Percentiles rank a stretch among this genome's conserved stretches.
phyloP scores from a whole-genome alignment of 2,329 filamentous ascomycete species.

The Elsinoe australis region DNA sequence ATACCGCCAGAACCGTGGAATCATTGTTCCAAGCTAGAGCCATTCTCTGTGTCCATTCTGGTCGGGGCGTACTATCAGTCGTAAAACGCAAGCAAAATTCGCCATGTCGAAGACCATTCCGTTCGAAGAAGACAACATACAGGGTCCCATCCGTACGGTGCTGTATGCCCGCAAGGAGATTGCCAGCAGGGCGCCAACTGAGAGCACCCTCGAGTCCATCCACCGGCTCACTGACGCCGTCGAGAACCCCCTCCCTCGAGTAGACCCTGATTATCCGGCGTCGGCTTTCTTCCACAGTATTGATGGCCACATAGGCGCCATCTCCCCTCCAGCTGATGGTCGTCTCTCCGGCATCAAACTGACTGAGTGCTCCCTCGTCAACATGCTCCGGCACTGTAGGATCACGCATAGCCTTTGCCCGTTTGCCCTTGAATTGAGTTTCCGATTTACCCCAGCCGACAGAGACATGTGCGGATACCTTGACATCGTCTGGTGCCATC shows the following conservation, averaged over 20 bases:
- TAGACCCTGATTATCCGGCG: constrained; percentile 83
- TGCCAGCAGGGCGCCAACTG: constrained; percentile 87
- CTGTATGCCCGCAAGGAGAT: constrained; percentile 81
- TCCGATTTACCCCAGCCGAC: constrained; percentile 84
- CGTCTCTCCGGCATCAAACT: constrained; percentile 61
- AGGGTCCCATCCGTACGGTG: constrained; percentile 54
- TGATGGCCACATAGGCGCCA: constrained; percentile 82
- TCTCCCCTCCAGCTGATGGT: constrained; percentile 91
- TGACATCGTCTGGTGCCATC: constrained; percentile 68
- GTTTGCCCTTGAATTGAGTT: constrained; percentile 91
- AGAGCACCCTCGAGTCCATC: constrained; percentile 80
- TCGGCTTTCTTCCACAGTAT: constrained; percentile 56
- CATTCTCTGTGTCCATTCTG: constrained; percentile 53
- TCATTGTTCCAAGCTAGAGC: constrained; percentile 80
- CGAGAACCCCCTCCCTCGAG: constrained; percentile 79
- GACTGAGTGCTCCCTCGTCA: constrained; percentile 70
- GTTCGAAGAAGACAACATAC: constrained; percentile 90
- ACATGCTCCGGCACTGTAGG: constrained; percentile 91
- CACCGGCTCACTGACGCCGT: constrained; percentile 90
- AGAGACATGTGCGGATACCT: constrained; percentile 81
- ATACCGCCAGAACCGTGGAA: constrained; percentile 82
- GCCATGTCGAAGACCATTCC: constrained; percentile 94
- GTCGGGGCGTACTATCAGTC: constrained; percentile 34
- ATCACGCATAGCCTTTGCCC: constrained; percentile 78
- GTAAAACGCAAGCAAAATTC: constrained; percentile 73